Base-by-base conservation (phyloP, 2,329 filamentous ascomycete species). In the Fusarium udum region DNA sequence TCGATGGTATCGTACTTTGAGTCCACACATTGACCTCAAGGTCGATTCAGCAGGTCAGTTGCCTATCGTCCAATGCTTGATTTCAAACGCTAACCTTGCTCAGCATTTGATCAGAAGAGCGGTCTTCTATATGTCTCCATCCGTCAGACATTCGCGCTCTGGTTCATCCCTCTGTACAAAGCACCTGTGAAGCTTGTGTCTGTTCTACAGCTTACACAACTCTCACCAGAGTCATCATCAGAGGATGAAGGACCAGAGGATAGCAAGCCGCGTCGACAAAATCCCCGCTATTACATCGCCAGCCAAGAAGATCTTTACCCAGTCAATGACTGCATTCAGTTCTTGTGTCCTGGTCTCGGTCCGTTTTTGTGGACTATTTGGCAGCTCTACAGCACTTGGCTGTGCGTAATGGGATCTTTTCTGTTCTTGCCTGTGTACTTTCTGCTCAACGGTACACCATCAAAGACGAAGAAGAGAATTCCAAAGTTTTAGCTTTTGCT, bases 221-320 rank as follows among this genome's bases (percentile, higher is more conserved):
- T 85, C 57, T 75, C 80, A 16, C 77, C 80, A 4, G 77, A 76
- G 31, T 77, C 79, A 14, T 72, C 77, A n/a, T 70, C 71, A 10
- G 71, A 66, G 1, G 71, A 49, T 32, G 74, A 53, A 58, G 73
- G 22, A n/a, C 63, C 20, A 45, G 68, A 40, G 37, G 75, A 39
- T 45, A 70, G 10, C 42, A 77, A 22, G 8, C 69, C 71, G 9
- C 68, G 72, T 24, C 66, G 69, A 6, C 77, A 76, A 39, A 77
- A 64, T n/a, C 64, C 71, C 26, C 79, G 73, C 37, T 96, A 95
- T 83, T 93, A 91, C 79, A 95, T 97, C 71, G 81, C 85, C 12
- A 88, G 86, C 24, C 95, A 97, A 79, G 91, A 97, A 73, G 94
- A 97, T 79, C 83, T 95, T 13, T 97, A 97, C 78, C 93, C 95